phyloP scores from a whole-genome alignment of 163 green algal genomes.

The Scenedesmus sp. region DNA sequence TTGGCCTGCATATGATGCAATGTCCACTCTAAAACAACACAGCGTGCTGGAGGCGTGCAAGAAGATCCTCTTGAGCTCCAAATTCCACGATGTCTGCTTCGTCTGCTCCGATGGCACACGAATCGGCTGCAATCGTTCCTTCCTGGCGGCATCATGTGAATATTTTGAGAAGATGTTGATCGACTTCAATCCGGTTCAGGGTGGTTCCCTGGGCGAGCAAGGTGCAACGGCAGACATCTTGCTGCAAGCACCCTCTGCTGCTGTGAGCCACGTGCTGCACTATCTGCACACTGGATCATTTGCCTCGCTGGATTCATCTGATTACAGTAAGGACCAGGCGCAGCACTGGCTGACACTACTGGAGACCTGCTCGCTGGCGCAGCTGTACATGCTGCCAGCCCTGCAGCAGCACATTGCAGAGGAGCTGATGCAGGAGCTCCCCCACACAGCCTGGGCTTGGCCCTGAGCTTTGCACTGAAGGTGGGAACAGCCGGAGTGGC shows the following conservation, averaged over 20 bases:
- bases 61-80: not conserved
- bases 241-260: slow-evolving; percentile 2
- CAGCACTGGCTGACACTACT: slow-evolving; percentile 27
- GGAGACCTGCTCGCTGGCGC: slow-evolving; percentile 52
- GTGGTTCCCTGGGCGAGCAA: not conserved
- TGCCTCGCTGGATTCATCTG: not conserved
- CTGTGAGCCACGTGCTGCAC: slow-evolving; percentile 43
- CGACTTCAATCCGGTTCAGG: not conserved
- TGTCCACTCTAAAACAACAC: not conserved
- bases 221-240: not conserved
- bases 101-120: not conserved
- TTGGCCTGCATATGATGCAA: not conserved
- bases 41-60: not conserved
- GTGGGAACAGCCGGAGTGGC: not conserved
- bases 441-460: not conserved
- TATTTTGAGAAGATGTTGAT: slow-evolving; percentile 57
- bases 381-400: slow-evolving; percentile 54
- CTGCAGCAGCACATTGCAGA: slow-evolving; percentile 35
- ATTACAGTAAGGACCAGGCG: not conserved
- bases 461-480: slow-evolving; percentile 28
- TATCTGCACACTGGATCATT: slow-evolving; percentile 45
- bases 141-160: slow-evolving; percentile 47
- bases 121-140: slow-evolving; percentile 46
- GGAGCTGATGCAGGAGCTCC: slow-evolving; percentile 1
- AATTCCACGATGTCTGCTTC: not conserved